Conservation (phyloP, 768 basidiomycete species). For the Fomitopsis pulvina region DNA sequence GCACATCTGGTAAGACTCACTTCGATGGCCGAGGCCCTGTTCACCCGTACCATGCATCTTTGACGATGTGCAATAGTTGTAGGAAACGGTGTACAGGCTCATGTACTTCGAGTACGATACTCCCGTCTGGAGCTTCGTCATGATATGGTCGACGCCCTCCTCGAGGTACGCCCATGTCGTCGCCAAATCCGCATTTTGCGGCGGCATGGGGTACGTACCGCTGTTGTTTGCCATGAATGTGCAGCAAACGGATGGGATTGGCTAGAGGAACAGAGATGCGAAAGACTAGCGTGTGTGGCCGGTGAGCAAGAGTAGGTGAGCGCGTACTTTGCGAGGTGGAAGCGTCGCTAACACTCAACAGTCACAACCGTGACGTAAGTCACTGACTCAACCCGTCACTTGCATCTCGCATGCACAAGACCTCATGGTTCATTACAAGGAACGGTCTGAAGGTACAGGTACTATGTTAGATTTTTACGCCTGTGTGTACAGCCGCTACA, state of each 20-base stretch:
- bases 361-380: not conserved
- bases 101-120: constrained; percentile 88
- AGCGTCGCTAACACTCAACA: not conserved
- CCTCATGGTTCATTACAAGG: too few relatives aligned
- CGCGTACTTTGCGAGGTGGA: constrained; percentile 1
- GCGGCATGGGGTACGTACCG: constrained; percentile 43
- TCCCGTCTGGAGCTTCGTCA: constrained; percentile 85
- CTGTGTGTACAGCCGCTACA: constrained; percentile 79
- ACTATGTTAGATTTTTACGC: constrained; percentile 75
- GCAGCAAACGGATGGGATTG: not conserved
- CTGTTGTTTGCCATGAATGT: constrained; percentile 18
- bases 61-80: constrained; percentile 95
- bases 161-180: constrained; percentile 89
- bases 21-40: constrained; percentile 39
- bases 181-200: constrained; percentile 58
- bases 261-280: not conserved
- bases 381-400: too few relatives aligned
- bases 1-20: constrained; percentile 35
- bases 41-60: constrained; percentile 54
- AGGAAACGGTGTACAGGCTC: constrained; percentile 86
- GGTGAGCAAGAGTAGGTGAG: not conserved
- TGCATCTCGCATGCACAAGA: too few relatives aligned
- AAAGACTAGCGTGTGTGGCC: not conserved
- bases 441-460: too few relatives aligned
- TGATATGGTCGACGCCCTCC: constrained; percentile 86